Percentiles rank a stretch among this genome's conserved stretches.
phyloP scores from a whole-genome alignment of 257 asterid species.

The Anisodus tanguticus region DNA sequence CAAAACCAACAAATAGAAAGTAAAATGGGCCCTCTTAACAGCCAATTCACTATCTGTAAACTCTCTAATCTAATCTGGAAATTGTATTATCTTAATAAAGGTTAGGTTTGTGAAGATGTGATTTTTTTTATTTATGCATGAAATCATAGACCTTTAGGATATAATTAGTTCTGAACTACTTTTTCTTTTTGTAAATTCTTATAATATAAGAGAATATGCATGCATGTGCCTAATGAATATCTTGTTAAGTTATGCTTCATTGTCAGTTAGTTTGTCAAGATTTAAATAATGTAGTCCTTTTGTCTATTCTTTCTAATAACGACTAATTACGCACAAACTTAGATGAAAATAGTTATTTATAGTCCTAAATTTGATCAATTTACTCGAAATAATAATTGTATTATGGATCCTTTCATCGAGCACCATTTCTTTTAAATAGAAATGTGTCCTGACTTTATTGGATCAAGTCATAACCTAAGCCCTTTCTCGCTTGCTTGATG shows the following conservation, averaged over 20 bases:
- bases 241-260: not conserved
- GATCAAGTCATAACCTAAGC: too few relatives aligned
- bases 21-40: not conserved
- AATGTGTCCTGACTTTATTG: too few relatives aligned
- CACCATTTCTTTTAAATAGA: too few relatives aligned
- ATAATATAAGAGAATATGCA: not conserved
- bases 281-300: not conserved
- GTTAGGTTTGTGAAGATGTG: not conserved
- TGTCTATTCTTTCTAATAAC: not conserved
- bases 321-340: not conserved
- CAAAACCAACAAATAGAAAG: too few relatives aligned
- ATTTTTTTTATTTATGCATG: not conserved
- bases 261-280: conserved; percentile 5
- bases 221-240: not conserved
- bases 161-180: not conserved
- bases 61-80: not conserved
- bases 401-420: too few relatives aligned
- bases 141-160: not conserved
- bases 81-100: not conserved
- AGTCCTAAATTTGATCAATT: not conserved
- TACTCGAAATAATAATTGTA: not conserved
- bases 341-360: not conserved
- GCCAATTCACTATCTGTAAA: conserved; percentile 9
- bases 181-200: not conserved
- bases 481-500: too few relatives aligned